Conservation (phyloP, 805 yeast species). For the Candida namnaoensis region DNA sequence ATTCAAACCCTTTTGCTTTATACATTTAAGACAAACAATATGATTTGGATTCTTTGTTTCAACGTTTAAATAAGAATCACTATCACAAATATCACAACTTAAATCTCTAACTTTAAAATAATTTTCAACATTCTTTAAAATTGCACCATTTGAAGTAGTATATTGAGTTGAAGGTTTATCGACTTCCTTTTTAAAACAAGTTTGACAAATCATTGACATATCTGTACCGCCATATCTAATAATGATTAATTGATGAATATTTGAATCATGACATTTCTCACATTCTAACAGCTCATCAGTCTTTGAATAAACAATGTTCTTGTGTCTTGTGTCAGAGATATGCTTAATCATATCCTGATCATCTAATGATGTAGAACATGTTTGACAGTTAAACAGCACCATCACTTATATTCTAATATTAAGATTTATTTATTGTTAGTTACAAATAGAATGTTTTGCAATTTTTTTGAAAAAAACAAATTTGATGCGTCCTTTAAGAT, state of each 20-base stretch:
- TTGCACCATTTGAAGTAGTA: slow-evolving; percentile 44
- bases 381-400: slow-evolving; percentile 31
- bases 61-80: slow-evolving; percentile 32
- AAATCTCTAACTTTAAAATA: slow-evolving; percentile 44
- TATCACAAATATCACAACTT: slow-evolving; percentile 35
- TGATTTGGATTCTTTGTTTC: slow-evolving; percentile 10
- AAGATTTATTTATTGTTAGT: too few species aligned
- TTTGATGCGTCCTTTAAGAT: too few species aligned
- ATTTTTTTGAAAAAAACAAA: too few species aligned
- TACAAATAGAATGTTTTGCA: too few species aligned
- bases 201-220: slow-evolving; percentile 38
- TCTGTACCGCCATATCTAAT: slow-evolving; percentile 48
- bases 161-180: slow-evolving; percentile 42
- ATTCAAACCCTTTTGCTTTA: slow-evolving; percentile 14
- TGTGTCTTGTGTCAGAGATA: slow-evolving; percentile 44
- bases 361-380: slow-evolving; percentile 29
- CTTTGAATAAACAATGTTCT: slow-evolving; percentile 25
- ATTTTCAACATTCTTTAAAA: slow-evolving; percentile 37
- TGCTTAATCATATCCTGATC: slow-evolving; percentile 41
- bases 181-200: slow-evolving; percentile 32
- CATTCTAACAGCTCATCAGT: slow-evolving; percentile 38
- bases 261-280: slow-evolving; percentile 46
- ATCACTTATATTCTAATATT: background rate
- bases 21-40: slow-evolving; percentile 37
- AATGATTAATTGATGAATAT: slow-evolving; percentile 43